Evolutionary conservation across 1,139 yeast genomes (phyloP), one percentile per base, ranked within the genome.

Genomic region (Nakaseomyces sp.): DNA sequence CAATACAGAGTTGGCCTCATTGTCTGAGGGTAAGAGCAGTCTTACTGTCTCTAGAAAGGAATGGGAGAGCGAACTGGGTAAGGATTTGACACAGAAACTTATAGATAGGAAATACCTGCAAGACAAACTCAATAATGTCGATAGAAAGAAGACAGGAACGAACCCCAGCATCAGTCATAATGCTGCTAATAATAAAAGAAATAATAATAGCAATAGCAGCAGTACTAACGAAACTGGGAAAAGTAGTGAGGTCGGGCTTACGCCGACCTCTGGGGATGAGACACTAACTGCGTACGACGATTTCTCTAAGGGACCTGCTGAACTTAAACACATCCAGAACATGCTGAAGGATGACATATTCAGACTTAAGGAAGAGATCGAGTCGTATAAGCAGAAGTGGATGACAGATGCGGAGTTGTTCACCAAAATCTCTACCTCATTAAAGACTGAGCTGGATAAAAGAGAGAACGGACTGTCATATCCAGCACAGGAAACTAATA

Each of bases 1-100:
- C 2, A 59, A 60, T 43, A 44, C 47, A 8, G 61, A 57, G 30
- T 42, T 55, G 10, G 58, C 53, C 24, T 46, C 46, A 20, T 44
- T 61, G 33, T 47, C 54, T 13, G 51, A 47, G 17, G 53, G 57
- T 6, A 51, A 52, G 25, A 54, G 60, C 5, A 50, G 46, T 25
- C 43, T 60, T 25, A 46, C 53, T 13, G 52, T 57, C 3, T 41
- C 52, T 2, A 51, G 47, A 18, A 43, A 47, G 25, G 58, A 56
- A 32, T 61, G 65, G 65, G 58, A 53, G 30, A 40, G 47, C 5
- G 54, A 54, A 29, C 47, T 60, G 9, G 64, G 61, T 13, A 35
- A 43, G 12, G 50, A 47, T 1, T 41, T 56, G 25, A 51, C 58
- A 10, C 50, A 51, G 13, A 47, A 50, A 19, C 44, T 60, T 40